Base-by-base conservation (phyloP, 1,139 yeast genomes). In the Hansenula lynferdii region DNA sequence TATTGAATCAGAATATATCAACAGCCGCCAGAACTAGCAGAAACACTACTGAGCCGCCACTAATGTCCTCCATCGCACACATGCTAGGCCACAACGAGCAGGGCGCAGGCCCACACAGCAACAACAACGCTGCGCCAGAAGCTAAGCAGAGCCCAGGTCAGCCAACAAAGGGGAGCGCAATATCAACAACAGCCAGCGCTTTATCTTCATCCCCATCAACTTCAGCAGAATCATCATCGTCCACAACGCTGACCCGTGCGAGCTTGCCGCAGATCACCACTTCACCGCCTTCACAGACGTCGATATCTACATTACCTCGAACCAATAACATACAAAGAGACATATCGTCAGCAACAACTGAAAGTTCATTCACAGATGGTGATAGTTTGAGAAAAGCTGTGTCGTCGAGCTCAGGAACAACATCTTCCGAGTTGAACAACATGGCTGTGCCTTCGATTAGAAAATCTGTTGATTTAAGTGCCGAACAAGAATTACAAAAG, bases 1-100 rank as follows among this genome's bases (percentile, higher is more conserved):
- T 8, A 8, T 19, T 25, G 8, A 25, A 16, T 14, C 28, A 14
- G 17, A 12, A 27, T 9, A 10, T 8, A 20, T n/a, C 12, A n/a
- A 8, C 27, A 24, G 8, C 27, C n/a, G 14, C 27, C n/a, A 24
- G n/a, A n/a, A 24, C 8, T n/a, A 21, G 7, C 22, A 21, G 9
- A 7, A 21, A 9, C 22, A 21, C 22, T 21, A 7, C 9, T 21
- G 22, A 21, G 7, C 7, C 28, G 12, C 22, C 18, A 31, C 14
- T 6, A 12, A 33, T 33, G 35, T 33, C 35, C 6, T 33, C 35
- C 18, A 34, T 34, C 17, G 30, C 32, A 8, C 36, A 34, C 14
- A 27, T 34, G 10, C 23, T 28, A 10, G 24, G 31, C 3, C 24
- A 31, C 21, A 17, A 31, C 14, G 16, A 14, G 10, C 25, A 11